These are phyloP conservation scores for Cyclaneusma minus DNA, from an alignment of 2,329 filamentous ascomycete genomes.

Conservation along the genomic window DNA sequence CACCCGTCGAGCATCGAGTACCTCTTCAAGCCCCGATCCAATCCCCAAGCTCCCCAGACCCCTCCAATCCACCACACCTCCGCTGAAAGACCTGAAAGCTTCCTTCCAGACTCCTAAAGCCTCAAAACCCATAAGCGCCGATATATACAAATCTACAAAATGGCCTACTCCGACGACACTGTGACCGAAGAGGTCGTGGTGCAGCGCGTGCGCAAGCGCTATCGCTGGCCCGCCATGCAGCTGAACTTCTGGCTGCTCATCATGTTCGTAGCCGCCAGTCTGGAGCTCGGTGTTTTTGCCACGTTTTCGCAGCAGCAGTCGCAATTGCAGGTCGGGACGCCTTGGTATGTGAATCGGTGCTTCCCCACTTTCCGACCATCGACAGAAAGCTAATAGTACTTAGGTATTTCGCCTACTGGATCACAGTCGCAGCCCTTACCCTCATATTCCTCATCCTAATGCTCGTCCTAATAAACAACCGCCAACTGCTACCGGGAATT, in stretches of 20 bases:
- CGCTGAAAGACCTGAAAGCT: too few species aligned
- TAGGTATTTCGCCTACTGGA: constrained; percentile 55
- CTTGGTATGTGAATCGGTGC: constrained; percentile 34
- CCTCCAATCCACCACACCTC: too few species aligned
- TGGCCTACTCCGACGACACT: constrained; percentile 13
- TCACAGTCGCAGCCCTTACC: constrained; percentile 40
- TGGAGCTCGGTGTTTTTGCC: constrained; percentile 45
- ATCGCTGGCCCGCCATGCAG: constrained; percentile 54
- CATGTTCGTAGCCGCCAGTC: constrained; percentile 42
- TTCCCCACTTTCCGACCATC: not conserved
- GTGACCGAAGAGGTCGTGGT: constrained; percentile 13
- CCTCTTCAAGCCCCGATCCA: too few species aligned
- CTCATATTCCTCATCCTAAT: constrained; percentile 52
- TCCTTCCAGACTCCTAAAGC: too few species aligned
- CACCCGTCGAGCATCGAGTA: too few species aligned
- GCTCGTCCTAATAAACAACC: constrained; percentile 44
- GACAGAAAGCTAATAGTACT: not conserved
- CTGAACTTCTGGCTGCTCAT: constrained; percentile 53
- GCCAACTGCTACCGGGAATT: constrained; percentile 46
- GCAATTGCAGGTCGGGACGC: constrained; percentile 35
- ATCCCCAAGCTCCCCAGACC: too few species aligned
- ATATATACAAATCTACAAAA: too few species aligned
- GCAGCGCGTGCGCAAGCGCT: constrained; percentile 21
- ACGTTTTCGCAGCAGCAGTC: constrained; percentile 43
- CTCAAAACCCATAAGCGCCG: too few species aligned